Evolutionary conservation across 257 asterid genomes (phyloP).

Genomic region (Nicotiana tabacum): DNA sequence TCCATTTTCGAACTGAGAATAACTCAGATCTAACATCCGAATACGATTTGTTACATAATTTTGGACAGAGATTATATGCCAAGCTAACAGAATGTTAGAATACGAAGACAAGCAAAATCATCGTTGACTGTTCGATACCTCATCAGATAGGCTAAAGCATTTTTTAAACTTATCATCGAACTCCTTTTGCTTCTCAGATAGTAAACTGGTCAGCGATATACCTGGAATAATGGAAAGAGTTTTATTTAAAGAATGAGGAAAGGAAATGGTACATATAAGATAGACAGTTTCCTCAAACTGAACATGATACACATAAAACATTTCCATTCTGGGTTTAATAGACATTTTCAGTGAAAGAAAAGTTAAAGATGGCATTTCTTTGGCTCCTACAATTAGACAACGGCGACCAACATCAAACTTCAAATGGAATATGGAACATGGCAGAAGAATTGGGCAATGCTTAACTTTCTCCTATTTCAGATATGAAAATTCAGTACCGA

Average conservation of each 20-base stretch:
- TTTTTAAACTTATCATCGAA: constrained; percentile 64
- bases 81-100: no score
- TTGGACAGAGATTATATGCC: neutral
- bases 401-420: neutral
- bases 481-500: neutral
- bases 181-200: constrained; percentile 64
- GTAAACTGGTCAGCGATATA: constrained; percentile 47
- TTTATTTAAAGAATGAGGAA: constrained; percentile 5
- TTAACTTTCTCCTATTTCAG: neutral
- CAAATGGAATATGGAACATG: neutral
- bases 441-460: neutral
- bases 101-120: no score
- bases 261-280: neutral
- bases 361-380: neutral
- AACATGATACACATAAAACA: neutral
- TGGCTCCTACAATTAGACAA: neutral
- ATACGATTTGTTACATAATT: neutral
- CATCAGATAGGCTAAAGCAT: constrained; percentile 58
- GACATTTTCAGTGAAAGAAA: neutral
- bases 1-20: neutral
- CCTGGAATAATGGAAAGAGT: constrained; percentile 42
- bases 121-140: constrained; percentile 33
- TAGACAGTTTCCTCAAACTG: neutral
- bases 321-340: neutral
- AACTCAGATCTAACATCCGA: neutral